Conservation (phyloP, 2,329 filamentous ascomycete genomes). For the Fusarium pseudoanthophilum region DNA sequence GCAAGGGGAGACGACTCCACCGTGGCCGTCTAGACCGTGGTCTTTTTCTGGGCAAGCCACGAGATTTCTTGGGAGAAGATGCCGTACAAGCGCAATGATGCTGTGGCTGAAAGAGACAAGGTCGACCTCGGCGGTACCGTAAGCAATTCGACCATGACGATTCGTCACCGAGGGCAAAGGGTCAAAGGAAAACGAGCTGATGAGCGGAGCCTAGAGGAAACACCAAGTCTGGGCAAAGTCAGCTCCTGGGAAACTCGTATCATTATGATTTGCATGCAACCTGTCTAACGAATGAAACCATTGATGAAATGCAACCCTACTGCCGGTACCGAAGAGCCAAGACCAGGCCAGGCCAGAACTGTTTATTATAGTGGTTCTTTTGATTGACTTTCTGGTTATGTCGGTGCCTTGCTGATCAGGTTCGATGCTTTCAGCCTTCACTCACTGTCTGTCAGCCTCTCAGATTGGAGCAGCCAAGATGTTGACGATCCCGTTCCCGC, state of each 20-base stretch:
- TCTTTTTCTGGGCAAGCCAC: conserved; percentile 36
- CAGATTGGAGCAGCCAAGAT: background rate
- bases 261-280: conserved; percentile 30
- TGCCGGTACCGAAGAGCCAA: background rate
- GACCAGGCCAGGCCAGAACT: background rate
- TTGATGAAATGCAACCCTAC: conserved; percentile 16
- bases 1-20: conserved; percentile 30
- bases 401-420: conserved; percentile 18
- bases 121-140: conserved; percentile 23
- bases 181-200: conserved; percentile 12
- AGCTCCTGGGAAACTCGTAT: background rate
- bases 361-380: background rate
- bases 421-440: background rate
- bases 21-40: conserved; percentile 7
- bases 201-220: conserved; percentile 11
- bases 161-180: background rate
- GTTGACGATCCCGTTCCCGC: conserved; percentile 7
- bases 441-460: background rate
- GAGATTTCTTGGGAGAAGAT: conserved; percentile 5
- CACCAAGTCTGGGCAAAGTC: background rate
- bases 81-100: conserved; percentile 24
- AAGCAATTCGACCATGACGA: conserved; percentile 12
- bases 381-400: background rate
- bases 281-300: conserved; percentile 11
- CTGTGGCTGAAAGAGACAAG: conserved; percentile 20